Conservation (phyloP, 805 yeast species). For the Lipomyces starkeyi region DNA sequence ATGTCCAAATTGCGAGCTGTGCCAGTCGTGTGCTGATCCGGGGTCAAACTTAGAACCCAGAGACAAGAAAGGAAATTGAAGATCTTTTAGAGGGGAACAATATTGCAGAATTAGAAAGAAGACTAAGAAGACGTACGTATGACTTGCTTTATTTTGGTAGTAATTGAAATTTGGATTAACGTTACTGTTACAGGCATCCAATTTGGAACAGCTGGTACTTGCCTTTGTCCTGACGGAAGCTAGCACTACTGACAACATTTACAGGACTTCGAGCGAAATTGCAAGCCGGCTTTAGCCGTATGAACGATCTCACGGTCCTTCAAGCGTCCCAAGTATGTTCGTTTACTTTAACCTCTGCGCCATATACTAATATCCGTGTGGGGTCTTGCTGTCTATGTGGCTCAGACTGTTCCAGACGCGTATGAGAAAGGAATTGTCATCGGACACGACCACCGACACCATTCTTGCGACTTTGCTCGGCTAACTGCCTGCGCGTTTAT, state of each 20-base stretch:
- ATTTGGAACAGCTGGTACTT: slow-evolving; percentile 78
- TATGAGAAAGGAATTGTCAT: slow-evolving; percentile 61
- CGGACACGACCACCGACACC: slow-evolving; percentile 90
- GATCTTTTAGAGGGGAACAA: slow-evolving; percentile 51
- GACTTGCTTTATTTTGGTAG: not conserved
- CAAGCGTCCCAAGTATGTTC: slow-evolving; percentile 91
- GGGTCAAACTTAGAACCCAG: slow-evolving; percentile 42
- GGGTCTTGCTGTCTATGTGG: slow-evolving; percentile 49
- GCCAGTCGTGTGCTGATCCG: not conserved
- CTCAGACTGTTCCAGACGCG: slow-evolving; percentile 43
- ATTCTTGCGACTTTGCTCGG: slow-evolving; percentile 79
- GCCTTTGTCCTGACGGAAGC: not conserved
- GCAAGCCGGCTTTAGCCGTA: slow-evolving; percentile 88
- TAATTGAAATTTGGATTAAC: slow-evolving; percentile 53
- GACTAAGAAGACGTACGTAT: slow-evolving; percentile 52
- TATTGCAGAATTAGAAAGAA: slow-evolving; percentile 54
- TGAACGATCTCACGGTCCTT: slow-evolving; percentile 86
- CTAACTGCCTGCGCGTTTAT: slow-evolving; percentile 78
- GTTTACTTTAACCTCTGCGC: slow-evolving; percentile 22
- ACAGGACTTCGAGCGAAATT: slow-evolving; percentile 80
- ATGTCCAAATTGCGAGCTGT: slow-evolving; percentile 13
- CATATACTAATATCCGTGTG: slow-evolving; percentile 28
- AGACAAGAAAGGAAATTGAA: slow-evolving; percentile 62
- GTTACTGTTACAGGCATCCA: slow-evolving; percentile 40
- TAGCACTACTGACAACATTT: not conserved